Evolutionary conservation across 169 alveolate species (phyloP).

Genomic region (Eimeria maxima): DNA sequence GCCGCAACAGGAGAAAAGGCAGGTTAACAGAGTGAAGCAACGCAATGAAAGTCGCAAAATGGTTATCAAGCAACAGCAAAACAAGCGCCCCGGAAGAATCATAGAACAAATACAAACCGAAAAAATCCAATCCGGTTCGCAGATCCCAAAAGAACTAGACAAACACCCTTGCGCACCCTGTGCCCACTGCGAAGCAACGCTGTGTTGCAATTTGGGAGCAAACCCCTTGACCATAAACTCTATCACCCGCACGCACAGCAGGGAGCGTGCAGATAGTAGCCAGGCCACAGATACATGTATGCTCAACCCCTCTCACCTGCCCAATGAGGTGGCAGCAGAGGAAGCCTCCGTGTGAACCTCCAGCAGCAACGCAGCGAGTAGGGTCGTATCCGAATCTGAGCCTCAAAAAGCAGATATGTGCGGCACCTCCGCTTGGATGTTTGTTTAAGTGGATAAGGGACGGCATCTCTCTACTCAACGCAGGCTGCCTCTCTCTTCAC

Average conservation of each 20-base stretch:
- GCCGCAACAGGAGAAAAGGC: background rate
- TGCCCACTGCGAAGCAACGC: no score
- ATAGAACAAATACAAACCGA: no score
- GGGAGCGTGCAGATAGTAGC: background rate
- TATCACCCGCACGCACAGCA: background rate
- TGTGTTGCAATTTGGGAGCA: no score
- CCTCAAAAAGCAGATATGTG: background rate
- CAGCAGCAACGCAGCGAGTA: slow-evolving; percentile 30
- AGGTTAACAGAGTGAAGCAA: background rate
- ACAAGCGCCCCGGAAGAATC: background rate
- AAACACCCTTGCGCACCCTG: no score
- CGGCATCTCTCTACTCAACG: background rate
- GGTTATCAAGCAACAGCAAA: background rate
- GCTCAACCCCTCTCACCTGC: slow-evolving; percentile 30
- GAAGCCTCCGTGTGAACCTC: slow-evolving; percentile 84
- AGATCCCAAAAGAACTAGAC: no score
- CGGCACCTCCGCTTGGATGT: background rate
- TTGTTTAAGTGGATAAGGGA: background rate
- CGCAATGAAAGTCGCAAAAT: no score
- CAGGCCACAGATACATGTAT: background rate
- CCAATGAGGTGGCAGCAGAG: slow-evolving; percentile 82
- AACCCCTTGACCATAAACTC: background rate
- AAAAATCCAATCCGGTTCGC: no score
- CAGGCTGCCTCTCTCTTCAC: background rate
- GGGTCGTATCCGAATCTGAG: slow-evolving; percentile 9